Percentiles rank a stretch among this genome's conserved stretches.
Evolutionary conservation across 2,329 filamentous ascomycete genomes (phyloP).

Genomic region (Davidsoniella eucalypti): DNA sequence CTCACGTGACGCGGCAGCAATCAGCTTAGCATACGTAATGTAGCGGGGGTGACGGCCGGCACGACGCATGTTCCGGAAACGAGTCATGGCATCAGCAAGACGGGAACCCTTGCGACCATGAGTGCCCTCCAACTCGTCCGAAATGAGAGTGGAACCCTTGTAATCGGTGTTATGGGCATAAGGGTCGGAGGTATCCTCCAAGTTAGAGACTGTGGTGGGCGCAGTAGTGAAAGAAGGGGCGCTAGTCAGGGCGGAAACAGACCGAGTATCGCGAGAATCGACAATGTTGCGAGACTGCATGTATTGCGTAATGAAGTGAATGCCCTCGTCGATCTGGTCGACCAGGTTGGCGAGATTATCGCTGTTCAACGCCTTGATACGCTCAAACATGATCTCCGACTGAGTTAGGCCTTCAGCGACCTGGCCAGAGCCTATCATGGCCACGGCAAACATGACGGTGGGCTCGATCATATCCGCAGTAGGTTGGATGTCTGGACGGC

Average conservation of each 20-base stretch:
- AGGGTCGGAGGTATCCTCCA: constrained; percentile 75
- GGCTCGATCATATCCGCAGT: constrained; percentile 62
- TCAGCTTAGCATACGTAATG: constrained; percentile 92
- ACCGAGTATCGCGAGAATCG: constrained; percentile 36
- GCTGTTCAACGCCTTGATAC: constrained; percentile 48
- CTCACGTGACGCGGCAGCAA: constrained; percentile 73
- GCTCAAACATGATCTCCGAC: constrained; percentile 72
- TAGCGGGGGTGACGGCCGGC: constrained; percentile 84
- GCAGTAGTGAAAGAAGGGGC: constrained; percentile 25
- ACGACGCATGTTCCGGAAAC: constrained; percentile 86
- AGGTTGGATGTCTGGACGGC: constrained; percentile 41
- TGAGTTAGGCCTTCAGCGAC: constrained; percentile 66
- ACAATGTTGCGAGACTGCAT: constrained; percentile 39
- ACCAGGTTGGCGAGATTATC: constrained; percentile 34
- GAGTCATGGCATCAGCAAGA: constrained; percentile 63
- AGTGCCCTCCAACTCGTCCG: constrained; percentile 71
- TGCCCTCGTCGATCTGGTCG: constrained; percentile 76
- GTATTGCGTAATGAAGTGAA: constrained; percentile 48
- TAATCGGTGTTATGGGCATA: constrained; percentile 84
- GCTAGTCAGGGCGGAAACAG: constrained; percentile 16
- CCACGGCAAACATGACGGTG: constrained; percentile 77
- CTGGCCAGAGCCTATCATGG: constrained; percentile 71
- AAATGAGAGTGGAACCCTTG: constrained; percentile 80
- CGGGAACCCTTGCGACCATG: constrained; percentile 56
- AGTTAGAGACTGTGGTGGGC: constrained; percentile 36